Conservation (phyloP, 306 rosid species). For the Datisca glomerata region DNA sequence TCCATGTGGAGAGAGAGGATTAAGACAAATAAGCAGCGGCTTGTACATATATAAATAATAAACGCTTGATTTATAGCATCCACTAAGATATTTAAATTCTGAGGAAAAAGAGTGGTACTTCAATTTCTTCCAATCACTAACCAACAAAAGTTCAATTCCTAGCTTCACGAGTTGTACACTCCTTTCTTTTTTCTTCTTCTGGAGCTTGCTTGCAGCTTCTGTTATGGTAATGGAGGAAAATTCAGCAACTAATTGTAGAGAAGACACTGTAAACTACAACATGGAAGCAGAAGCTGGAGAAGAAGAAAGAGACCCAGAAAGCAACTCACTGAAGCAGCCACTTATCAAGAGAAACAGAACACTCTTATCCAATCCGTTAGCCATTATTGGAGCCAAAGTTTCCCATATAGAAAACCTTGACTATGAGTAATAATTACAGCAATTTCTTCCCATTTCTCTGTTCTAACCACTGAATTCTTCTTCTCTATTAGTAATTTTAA, state of each 20-base stretch:
- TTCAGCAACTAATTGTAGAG: slow-evolving; percentile 8
- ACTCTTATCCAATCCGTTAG: slow-evolving; percentile 59
- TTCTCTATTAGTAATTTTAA: slow-evolving; percentile 1
- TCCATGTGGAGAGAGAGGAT: too few species aligned
- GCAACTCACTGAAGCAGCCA: slow-evolving; percentile 38
- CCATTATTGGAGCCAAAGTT: slow-evolving; percentile 68
- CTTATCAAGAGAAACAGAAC: slow-evolving; percentile 59
- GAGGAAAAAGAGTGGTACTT: too few species aligned
- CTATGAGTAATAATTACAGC: slow-evolving; percentile 38
- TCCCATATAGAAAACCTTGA: slow-evolving; percentile 79
- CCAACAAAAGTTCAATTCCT: too few species aligned
- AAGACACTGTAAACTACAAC: slow-evolving; percentile 11
- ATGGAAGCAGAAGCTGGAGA: slow-evolving; percentile 31
- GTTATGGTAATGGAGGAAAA: slow-evolving; percentile 53
- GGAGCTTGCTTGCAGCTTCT: neutral
- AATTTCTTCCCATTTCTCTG: too few species aligned
- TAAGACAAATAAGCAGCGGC: too few species aligned
- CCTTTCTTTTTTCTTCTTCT: neutral
- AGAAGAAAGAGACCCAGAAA: slow-evolving; percentile 59
- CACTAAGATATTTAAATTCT: too few species aligned
- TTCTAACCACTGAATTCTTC: neutral
- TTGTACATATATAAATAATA: too few species aligned
- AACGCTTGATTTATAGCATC: too few species aligned
- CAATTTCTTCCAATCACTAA: too few species aligned
- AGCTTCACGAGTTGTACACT: too few species aligned